Evolutionary conservation across 1,139 yeast species (phyloP), one percentile per base, ranked within the genome.

Genomic region (Pichia sp.): DNA sequence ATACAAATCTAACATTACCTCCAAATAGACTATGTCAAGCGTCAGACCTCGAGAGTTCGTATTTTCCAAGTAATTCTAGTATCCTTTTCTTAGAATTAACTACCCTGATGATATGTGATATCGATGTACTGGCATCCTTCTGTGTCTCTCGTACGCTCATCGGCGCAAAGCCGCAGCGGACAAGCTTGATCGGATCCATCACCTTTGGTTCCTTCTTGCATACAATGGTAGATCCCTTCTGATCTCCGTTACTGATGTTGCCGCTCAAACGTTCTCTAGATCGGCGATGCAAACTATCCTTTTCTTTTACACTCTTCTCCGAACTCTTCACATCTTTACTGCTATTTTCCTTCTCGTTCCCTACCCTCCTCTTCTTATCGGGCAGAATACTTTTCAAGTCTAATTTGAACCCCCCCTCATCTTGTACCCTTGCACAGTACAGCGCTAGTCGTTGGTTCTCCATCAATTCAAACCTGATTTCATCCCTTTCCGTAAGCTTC

Each of bases 161-260:
- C 1, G 67, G 59, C 3, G 56, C 58, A 25, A 65, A 51, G 2
- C 66, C 67, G 10, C 68, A 68, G 22, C 58, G 57, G 16, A 66
- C 58, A 47, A 60, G 49, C 26, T 50, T 57, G 8, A 62, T 46
- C 7, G 67, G 66, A 47, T 64, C 62, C 21, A 51, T 49, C 1
- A 58, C 48, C 18, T 41, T 47, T 6, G 44, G 18, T 7, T 18
- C 26, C 13, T 49, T 41, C 6, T 47, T 43, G 7, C 41, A 48
- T 1, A 45, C 46, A 16, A 40, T 45, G 8, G 23, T 21, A 12
- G 28, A 13, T 5, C 18, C 25, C 19, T 13, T 21, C 21, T 28
- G 41, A 3, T 19, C 37, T 8, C 43, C 22, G 7, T 18, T 25
- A n/a, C 34, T n/a, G 7, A 18, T 25, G n/a, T 13, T 12, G n/a